These are phyloP conservation scores for Didymosphaeria variabile DNA, from an alignment of 2,329 filamentous ascomycete species.

Conservation along the genomic window DNA sequence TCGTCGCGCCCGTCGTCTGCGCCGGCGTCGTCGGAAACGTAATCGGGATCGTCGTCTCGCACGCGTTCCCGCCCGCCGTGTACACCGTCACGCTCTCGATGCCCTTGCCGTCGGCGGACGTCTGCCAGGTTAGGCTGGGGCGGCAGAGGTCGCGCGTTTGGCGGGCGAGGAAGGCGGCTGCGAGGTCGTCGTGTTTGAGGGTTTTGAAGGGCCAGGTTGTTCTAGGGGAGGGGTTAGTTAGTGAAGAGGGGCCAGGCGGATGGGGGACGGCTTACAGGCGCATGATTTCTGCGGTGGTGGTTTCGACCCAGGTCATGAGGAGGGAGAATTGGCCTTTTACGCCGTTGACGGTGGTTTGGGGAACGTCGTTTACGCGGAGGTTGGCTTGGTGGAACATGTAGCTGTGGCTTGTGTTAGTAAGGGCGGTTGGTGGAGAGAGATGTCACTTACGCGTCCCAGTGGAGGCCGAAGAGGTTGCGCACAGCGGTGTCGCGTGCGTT, in stretches of 20 bases:
- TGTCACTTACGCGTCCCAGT: constrained; percentile 56
- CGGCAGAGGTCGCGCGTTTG: constrained; percentile 63
- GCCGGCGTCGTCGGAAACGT: constrained; percentile 60
- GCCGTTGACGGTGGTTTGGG: constrained; percentile 59
- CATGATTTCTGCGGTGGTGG: constrained; percentile 62
- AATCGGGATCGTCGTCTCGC: constrained; percentile 62
- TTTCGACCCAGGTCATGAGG: constrained; percentile 67
- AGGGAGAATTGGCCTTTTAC: constrained; percentile 60
- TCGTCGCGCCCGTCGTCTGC: constrained; percentile 54
- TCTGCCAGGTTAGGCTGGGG: constrained; percentile 59
- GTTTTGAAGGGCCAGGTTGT: constrained; percentile 63
- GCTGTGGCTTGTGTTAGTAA: constrained; percentile 26
- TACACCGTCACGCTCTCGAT: constrained; percentile 63
- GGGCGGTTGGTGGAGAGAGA: background rate
- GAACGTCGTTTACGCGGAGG: constrained; percentile 60
- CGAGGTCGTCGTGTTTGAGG: constrained; percentile 65
- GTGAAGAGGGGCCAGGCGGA: background rate
- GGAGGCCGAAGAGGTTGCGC: constrained; percentile 65
- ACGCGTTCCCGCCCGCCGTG: constrained; percentile 59
- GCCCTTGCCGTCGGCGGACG: constrained; percentile 52
- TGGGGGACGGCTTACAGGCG: constrained; percentile 51
- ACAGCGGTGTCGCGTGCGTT: constrained; percentile 63
- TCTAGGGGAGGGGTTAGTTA: constrained; percentile 26
- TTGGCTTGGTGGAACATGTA: constrained; percentile 75
- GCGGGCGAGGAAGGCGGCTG: constrained; percentile 61